Base-by-base conservation (phyloP, 306 rosid species). In the Lathyrus oleraceus region DNA sequence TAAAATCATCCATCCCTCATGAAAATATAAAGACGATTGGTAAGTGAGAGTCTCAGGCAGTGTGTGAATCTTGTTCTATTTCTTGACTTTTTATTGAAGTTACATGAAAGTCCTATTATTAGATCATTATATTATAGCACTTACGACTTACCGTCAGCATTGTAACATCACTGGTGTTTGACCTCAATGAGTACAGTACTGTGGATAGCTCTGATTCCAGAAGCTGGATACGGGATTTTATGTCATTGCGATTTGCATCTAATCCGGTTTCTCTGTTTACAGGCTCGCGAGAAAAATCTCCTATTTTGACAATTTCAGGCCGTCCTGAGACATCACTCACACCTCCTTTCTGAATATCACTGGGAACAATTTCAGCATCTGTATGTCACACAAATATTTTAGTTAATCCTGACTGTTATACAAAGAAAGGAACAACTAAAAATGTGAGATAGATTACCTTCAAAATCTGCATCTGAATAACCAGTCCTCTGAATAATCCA, bases 401-500 rank as follows among this genome's bases (percentile, higher is more conserved):
- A 85, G 52, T 78, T 39, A 28, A 72, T 56, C 42, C 62, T 43
- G 28, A 54, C 54, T 32, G 27, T 27, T 56, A 38, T 27, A 60
- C 70, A 52, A 69, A 57, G 64, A 62, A 47, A 16, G 17, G 45
- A 44, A 76, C 39, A 14, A 51, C 25, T 64, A 14, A 43, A 36
- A 65, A 45, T 54, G 30, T 48, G 56, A 64, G 14, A 17, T 51
- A 54, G 35, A 85, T 60, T 67, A 91, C 99, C 99, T 86, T 86
- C 84, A 63, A 87, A 87, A 48, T 81, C 80, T 61, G 42, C 63
- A 27, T 78, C 69, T 28, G 84, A 75, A 70, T 40, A 74, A 19
- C 87, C 96, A 76, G 73, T 88, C 75, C 89, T 80, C 78, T 83
- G 84, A 75, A 61, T 69, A 71, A 77, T 74, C 99, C 97, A 95